phyloP scores from a whole-genome alignment of 768 basidiomycete species.

The Sarcodon sp. region DNA sequence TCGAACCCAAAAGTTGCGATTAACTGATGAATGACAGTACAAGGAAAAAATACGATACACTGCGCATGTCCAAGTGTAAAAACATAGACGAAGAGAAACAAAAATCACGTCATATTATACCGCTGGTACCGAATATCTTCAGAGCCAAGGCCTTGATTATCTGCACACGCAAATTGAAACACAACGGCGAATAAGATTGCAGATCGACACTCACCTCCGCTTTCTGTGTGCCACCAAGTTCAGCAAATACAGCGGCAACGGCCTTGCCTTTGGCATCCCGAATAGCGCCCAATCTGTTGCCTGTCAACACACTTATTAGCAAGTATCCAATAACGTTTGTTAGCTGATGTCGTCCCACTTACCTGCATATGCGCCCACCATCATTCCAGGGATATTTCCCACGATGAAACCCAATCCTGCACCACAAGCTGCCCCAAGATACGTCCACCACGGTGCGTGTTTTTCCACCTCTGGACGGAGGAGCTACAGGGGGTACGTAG shows the following conservation, averaged over 20 bases:
- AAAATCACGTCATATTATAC: not conserved
- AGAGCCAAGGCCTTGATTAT: not conserved
- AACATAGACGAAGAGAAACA: not conserved
- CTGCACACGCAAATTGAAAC: not conserved
- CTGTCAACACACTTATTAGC: constrained; percentile 13
- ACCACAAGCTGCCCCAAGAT: constrained; percentile 58
- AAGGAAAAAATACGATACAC: too few relatives aligned
- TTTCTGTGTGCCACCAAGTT: constrained; percentile 67
- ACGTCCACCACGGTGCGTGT: constrained; percentile 63
- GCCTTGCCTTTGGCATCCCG: constrained; percentile 92
- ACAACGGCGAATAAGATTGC: not conserved
- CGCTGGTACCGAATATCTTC: not conserved
- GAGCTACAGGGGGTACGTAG: constrained; percentile 31
- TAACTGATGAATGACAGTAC: too few relatives aligned
- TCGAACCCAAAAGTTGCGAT: too few relatives aligned
- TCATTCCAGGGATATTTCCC: constrained; percentile 76
- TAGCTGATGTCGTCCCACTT: too few relatives aligned
- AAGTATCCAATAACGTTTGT: too few relatives aligned
- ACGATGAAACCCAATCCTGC: constrained; percentile 35
- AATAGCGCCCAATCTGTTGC: constrained; percentile 83
- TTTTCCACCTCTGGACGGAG: constrained; percentile 73
- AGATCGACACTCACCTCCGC: constrained; percentile 53
- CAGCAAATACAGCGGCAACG: constrained; percentile 77
- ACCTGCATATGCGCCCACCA: constrained; percentile 67
- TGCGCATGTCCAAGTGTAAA: too few relatives aligned